Evolutionary conservation across 1,284 basidiomycete species (phyloP).

Genomic region (Melanopsichium pennsylvanicum): DNA sequence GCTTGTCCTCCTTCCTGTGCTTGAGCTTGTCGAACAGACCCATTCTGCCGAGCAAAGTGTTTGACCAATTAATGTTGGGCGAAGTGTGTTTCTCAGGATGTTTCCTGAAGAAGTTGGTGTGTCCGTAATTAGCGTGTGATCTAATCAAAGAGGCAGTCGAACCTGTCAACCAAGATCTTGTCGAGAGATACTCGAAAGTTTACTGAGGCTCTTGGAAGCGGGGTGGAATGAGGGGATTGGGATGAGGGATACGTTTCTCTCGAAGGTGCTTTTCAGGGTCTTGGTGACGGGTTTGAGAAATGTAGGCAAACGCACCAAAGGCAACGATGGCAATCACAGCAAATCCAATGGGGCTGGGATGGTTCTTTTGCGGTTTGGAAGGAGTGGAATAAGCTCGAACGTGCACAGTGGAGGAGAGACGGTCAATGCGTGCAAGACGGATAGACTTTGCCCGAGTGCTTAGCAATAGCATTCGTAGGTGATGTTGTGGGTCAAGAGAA

Average conservation of each 20-base stretch:
- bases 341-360: conserved; percentile 57
- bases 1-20: conserved; percentile 27
- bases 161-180: too few species aligned
- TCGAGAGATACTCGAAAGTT: not conserved
- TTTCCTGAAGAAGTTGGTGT: conserved; percentile 17
- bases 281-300: conserved; percentile 45
- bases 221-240: conserved; percentile 61
- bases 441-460: conserved; percentile 13
- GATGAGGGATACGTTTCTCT: conserved; percentile 57
- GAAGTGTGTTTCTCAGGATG: conserved; percentile 14
- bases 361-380: conserved; percentile 29
- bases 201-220: conserved; percentile 45
- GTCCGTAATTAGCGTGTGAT: too few species aligned
- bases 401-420: conserved; percentile 10
- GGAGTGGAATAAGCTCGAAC: conserved; percentile 15
- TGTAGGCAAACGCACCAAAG: conserved; percentile 56
- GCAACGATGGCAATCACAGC: conserved; percentile 44
- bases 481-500: too few species aligned
- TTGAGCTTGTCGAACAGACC: conserved; percentile 49
- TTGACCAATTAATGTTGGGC: conserved; percentile 48
- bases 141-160: too few species aligned
- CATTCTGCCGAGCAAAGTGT: conserved; percentile 47
- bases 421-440: conserved; percentile 31
- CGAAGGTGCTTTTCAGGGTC: conserved; percentile 50
- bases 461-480: conserved; percentile 24